Percentiles rank a stretch among this genome's conserved stretches.
Evolutionary conservation across 1,284 basidiomycete species (phyloP).

Genomic region (Moesziomyces aphidis): DNA sequence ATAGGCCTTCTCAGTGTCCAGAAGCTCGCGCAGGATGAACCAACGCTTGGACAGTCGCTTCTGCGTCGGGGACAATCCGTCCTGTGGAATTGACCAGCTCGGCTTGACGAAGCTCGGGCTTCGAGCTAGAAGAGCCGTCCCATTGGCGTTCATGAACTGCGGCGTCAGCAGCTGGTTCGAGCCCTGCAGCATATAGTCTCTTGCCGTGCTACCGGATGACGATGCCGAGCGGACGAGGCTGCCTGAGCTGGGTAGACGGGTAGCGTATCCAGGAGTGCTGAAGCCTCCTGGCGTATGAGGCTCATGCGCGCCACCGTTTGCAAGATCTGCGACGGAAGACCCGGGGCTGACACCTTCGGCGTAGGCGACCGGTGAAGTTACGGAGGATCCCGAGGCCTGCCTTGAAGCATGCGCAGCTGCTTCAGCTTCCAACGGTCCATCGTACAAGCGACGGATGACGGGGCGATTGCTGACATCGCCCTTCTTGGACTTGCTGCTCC

Average conservation of each 20-base stretch:
- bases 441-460: constrained; percentile 43
- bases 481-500: constrained; percentile 30
- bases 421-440: constrained; percentile 27
- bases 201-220: constrained; percentile 29
- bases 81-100: constrained; percentile 40
- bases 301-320: neutral
- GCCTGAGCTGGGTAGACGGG: constrained; percentile 9
- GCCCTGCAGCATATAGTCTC: constrained; percentile 21
- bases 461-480: constrained; percentile 15
- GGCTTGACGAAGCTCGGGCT: constrained; percentile 23
- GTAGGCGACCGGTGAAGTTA: constrained; percentile 10
- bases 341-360: constrained; percentile 27
- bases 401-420: constrained; percentile 9
- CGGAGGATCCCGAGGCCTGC: neutral
- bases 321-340: constrained; percentile 20
- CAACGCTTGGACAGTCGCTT: constrained; percentile 77
- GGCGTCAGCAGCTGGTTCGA: constrained; percentile 17
- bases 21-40: constrained; percentile 80
- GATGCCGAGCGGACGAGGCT: constrained; percentile 20
- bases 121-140: constrained; percentile 14
- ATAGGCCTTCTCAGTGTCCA: constrained; percentile 82
- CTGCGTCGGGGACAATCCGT: constrained; percentile 34
- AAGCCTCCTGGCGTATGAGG: constrained; percentile 9
- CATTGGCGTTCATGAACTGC: constrained; percentile 8
- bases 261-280: neutral